Base-by-base conservation (phyloP, 1,139 yeast genomes). In the Geotrichum aggregatum region DNA sequence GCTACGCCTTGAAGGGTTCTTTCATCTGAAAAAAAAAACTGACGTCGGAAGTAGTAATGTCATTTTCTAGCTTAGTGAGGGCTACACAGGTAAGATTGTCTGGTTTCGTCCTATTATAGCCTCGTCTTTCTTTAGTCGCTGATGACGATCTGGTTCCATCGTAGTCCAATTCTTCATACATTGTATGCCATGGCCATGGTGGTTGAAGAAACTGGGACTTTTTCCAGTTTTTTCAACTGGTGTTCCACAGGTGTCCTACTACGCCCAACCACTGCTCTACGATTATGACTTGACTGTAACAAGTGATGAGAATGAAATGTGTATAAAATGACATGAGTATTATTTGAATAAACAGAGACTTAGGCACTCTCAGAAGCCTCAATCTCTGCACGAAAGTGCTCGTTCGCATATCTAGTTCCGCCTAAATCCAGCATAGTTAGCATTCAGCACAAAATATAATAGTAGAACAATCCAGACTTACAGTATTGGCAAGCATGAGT, bases 401-500 rank as follows among this genome's bases (percentile, higher is more conserved):
- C 52, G 21, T 52, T 41, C 19, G 54, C 54, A 34, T 52, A 52
- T 48, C 51, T 47, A 19, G 49, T 44, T 42, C 54, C 54, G 44
- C 54, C 54, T 52, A 34, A 10, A 18, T 13, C 11, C 13, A 14
- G 16, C n/a, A n/a, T n/a, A n/a, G n/a, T n/a, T n/a, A 14, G 16
- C 28, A 31, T 44, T 49, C 44, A 49, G 52, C 31, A 30, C 18
- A 10, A 40, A 35, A 4, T 11, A 28, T 7, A 18, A 19, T 14
- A 11, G 3, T 3, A 28, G 8, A 14, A 28, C 26, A 11, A n/a
- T n/a, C n/a, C n/a, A n/a, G 10, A 56, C 60, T 52, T 52, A 71
- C 96, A 87, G 74, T 87, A 87, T 11, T 87, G 86, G 71, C 95
- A 87, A 30, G 86, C 76, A 55, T 79, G 79, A 30, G 87, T 76